A percentile compares a stretch with the other conserved stretches of the same genome.
Conservation (phyloP, 768 basidiomycete genomes). For the Rubroboletus satanas region DNA sequence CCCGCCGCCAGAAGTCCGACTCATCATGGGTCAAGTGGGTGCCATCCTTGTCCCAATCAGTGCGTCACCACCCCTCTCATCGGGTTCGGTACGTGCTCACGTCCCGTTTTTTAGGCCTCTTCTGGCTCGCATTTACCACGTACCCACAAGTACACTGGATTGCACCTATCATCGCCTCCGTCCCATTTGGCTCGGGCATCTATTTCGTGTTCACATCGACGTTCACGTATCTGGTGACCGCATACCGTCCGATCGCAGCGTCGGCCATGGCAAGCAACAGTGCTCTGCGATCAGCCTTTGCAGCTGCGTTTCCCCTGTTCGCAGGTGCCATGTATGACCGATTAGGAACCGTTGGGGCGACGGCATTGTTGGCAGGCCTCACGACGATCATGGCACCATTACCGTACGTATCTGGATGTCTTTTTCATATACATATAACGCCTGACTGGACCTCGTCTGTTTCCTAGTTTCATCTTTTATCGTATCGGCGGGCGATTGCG, state of each 20-base stretch:
- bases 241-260: conserved; percentile 49
- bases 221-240: conserved; percentile 56
- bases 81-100: background rate
- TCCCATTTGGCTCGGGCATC: conserved; percentile 52
- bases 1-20: conserved; percentile 62
- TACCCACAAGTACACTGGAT: conserved; percentile 46
- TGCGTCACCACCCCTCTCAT: conserved; percentile 22
- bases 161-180: conserved; percentile 41
- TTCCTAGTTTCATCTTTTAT: conserved; percentile 45
- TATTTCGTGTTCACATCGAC: conserved; percentile 65
- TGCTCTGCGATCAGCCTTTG: conserved; percentile 45
- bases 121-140: conserved; percentile 55
- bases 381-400: conserved; percentile 58
- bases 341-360: conserved; percentile 68
- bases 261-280: conserved; percentile 69
- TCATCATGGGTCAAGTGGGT: conserved; percentile 67
- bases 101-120: conserved; percentile 33
- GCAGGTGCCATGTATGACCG: conserved; percentile 47
- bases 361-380: conserved; percentile 65
- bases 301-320: conserved; percentile 50
- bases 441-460: background rate
- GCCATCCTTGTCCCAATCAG: conserved; percentile 60
- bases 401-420: conserved; percentile 39
- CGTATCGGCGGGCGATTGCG: conserved; percentile 44
- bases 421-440: background rate